Conservation (phyloP, 2,329 filamentous ascomycete species). For the Phyllosticta paracitricarpa region DNA sequence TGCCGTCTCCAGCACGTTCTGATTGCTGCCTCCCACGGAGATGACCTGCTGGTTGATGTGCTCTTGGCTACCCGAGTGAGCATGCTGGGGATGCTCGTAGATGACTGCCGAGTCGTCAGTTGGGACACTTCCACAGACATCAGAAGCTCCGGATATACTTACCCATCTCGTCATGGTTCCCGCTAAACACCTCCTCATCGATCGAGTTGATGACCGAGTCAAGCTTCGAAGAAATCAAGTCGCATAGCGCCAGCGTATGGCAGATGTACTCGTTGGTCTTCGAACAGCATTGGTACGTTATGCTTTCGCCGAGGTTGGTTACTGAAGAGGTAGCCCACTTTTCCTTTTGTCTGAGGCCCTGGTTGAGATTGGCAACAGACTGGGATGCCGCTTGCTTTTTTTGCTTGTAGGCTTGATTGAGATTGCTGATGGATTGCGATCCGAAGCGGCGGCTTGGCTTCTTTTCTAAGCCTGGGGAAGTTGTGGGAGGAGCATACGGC, state of each 20-base stretch:
- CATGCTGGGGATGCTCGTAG: conserved; percentile 2
- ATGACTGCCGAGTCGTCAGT: conserved; percentile 6
- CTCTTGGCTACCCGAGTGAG: background rate
- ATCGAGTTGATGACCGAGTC: conserved; percentile 62
- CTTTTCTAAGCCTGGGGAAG: background rate
- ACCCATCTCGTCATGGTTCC: conserved; percentile 41
- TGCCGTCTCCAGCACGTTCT: background rate
- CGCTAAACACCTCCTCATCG: conserved; percentile 50
- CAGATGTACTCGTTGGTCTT: conserved; percentile 29
- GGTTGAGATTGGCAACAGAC: conserved; percentile 1
- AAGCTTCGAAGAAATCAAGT: conserved; percentile 53
- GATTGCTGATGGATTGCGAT: conserved; percentile 4
- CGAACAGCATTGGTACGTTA: background rate
- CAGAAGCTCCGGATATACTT: conserved; percentile 17
- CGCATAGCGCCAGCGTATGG: conserved; percentile 38
- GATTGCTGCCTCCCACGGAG: background rate
- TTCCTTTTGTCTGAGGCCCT: background rate
- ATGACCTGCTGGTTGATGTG: background rate
- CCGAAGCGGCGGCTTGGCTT: background rate
- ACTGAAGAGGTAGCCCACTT: conserved; percentile 5
- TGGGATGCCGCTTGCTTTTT: conserved; percentile 1
- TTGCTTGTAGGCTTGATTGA: conserved; percentile 5
- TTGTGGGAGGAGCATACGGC: conserved; percentile 1
- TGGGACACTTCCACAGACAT: background rate
- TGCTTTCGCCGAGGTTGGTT: background rate